These are phyloP conservation scores for Hypsizygus ulmarius DNA, from an alignment of 1,284 basidiomycete species.

Conservation along the genomic window DNA sequence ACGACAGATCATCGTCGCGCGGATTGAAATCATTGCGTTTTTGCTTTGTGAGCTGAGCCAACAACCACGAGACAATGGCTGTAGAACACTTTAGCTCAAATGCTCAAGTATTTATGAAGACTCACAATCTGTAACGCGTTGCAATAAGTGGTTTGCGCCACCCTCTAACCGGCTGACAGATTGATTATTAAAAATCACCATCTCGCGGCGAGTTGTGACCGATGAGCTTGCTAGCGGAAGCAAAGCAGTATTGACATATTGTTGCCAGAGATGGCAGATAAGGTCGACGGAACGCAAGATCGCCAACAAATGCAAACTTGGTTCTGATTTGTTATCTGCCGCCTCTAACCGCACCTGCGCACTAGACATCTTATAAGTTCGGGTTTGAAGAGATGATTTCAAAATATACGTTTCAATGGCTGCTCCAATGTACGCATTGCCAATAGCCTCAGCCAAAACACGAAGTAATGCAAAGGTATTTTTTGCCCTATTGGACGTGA, in stretches of 20 bases:
- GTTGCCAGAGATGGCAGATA: conserved; percentile 95
- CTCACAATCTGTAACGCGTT: conserved; percentile 82
- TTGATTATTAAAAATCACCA: conserved; percentile 92
- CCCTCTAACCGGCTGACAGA: conserved; percentile 86
- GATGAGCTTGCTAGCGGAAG: conserved; percentile 86
- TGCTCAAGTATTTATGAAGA: conserved; percentile 10
- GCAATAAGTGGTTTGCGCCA: conserved; percentile 80
- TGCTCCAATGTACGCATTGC: conserved; percentile 84
- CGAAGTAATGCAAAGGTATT: conserved; percentile 85
- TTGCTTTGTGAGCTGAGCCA: conserved; percentile 81
- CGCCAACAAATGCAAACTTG: conserved; percentile 68
- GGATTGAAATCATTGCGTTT: conserved; percentile 98
- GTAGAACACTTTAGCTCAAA: conserved; percentile 3
- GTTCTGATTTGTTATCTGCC: conserved; percentile 76
- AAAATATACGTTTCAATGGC: conserved; percentile 84
- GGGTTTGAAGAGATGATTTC: conserved; percentile 6
- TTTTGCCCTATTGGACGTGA: conserved; percentile 64
- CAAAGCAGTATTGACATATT: conserved; percentile 90
- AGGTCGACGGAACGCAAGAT: conserved; percentile 82
- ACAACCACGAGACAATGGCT: conserved; percentile 73
- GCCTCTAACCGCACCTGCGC: conserved; percentile 71
- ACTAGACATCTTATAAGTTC: conserved; percentile 37
- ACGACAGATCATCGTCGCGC: conserved; percentile 91
- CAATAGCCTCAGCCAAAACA: conserved; percentile 87
- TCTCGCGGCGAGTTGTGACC: conserved; percentile 88